Evolutionary conservation across 1,284 basidiomycete species (phyloP).

Genomic region (Agroathelia rolfsii): DNA sequence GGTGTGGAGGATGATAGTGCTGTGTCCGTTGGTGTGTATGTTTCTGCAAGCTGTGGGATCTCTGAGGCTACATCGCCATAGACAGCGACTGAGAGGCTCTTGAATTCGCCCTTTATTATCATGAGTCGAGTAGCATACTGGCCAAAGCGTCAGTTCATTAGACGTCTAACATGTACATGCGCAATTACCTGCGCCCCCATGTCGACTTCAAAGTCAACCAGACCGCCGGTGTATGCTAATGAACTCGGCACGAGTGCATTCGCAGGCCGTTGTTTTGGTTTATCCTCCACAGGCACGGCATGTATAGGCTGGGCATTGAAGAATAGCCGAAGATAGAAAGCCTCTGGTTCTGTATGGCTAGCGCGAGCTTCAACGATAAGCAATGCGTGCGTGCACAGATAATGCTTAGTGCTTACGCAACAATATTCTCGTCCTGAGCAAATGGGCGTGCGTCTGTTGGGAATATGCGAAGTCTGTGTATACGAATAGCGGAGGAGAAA

Average conservation of each 20-base stretch:
- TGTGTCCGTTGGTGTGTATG: conserved; percentile 13
- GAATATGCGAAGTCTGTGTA: conserved; percentile 55
- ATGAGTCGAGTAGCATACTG: conserved; percentile 70
- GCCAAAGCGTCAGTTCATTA: conserved; percentile 7
- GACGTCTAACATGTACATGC: conserved; percentile 1
- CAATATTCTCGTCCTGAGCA: conserved; percentile 39
- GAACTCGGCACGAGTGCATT: conserved; percentile 67
- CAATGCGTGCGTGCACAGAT: background rate
- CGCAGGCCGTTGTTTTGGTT: conserved; percentile 40
- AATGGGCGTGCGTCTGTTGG: conserved; percentile 55
- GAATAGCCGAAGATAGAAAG: conserved; percentile 63
- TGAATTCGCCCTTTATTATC: conserved; percentile 65
- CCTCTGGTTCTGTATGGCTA: conserved; percentile 59
- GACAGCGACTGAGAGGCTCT: conserved; percentile 55
- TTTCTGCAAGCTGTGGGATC: conserved; percentile 7
- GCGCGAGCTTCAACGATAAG: conserved; percentile 9
- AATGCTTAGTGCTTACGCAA: conserved; percentile 41
- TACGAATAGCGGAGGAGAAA: conserved; percentile 50
- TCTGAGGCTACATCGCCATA: conserved; percentile 49
- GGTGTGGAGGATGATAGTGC: conserved; percentile 19
- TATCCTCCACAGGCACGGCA: conserved; percentile 34
- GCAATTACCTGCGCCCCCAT: conserved; percentile 53
- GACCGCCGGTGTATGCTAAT: conserved; percentile 61
- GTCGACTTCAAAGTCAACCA: conserved; percentile 56
- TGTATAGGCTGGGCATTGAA: conserved; percentile 51